A percentile compares a stretch with the other conserved stretches of the same genome.
These are phyloP conservation scores for Cutaneotrichosporon sp. DNA, from an alignment of 1,284 basidiomycete species.

Conservation along the genomic window DNA sequence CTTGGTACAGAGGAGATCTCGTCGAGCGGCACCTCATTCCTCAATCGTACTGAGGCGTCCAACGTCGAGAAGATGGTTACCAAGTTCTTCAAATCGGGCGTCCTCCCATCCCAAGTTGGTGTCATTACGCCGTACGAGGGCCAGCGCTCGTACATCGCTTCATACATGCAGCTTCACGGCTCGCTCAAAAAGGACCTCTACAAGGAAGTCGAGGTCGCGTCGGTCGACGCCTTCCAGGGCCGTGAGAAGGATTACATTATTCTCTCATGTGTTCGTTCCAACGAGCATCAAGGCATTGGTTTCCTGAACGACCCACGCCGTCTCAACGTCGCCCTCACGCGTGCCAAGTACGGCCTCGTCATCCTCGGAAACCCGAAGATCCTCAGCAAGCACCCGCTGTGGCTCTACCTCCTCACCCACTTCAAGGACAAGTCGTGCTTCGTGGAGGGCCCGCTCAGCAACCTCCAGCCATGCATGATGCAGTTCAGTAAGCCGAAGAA, in stretches of 20 bases:
- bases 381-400: constrained; percentile 97
- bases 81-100: constrained; percentile 98
- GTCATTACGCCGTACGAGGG: constrained; percentile 99
- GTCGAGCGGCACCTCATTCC: constrained; percentile 94
- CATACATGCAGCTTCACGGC: constrained; percentile 99
- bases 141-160: constrained; percentile 96
- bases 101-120: constrained; percentile 90
- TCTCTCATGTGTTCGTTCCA: constrained; percentile 95
- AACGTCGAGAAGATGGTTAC: constrained; percentile 99
- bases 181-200: constrained; percentile 97
- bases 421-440: constrained; percentile 95
- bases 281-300: constrained; percentile 98
- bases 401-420: constrained; percentile 97
- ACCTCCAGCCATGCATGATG: constrained; percentile 96
- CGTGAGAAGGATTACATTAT: constrained; percentile 99
- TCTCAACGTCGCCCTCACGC: constrained; percentile 92
- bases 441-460: constrained; percentile 94
- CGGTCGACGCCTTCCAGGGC: constrained; percentile 98
- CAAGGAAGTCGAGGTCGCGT: constrained; percentile 98
- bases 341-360: constrained; percentile 96
- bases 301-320: constrained; percentile 98
- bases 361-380: constrained; percentile 98
- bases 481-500: constrained; percentile 95
- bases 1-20: constrained; percentile 98
- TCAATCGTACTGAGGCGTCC: constrained; percentile 96